Evolutionary conservation across 2,329 filamentous ascomycete genomes (phyloP).

Genomic region (Pseudocercospora macadamiae): DNA sequence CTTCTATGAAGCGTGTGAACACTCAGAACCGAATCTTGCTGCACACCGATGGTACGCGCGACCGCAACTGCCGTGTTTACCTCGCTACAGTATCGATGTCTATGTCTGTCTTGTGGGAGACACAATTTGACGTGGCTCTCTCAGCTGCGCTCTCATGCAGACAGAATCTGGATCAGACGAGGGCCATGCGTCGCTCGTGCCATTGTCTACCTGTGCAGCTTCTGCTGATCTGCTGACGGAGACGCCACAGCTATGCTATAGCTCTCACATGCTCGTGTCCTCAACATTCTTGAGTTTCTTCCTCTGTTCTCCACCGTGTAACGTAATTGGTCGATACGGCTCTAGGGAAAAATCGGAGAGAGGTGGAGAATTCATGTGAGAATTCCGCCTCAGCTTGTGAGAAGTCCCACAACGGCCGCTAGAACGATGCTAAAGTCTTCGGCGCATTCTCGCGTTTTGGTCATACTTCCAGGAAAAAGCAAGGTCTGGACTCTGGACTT

Average conservation of each 20-base stretch:
- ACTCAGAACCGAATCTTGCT: too few relatives aligned
- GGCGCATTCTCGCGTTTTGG: not conserved
- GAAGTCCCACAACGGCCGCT: not conserved
- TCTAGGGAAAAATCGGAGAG: not conserved
- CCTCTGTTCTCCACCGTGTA: not conserved
- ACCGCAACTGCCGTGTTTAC: not conserved
- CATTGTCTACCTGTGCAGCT: too few relatives aligned
- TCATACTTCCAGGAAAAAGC: not conserved
- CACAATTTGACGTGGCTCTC: too few relatives aligned
- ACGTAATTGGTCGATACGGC: not conserved
- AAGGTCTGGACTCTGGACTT: not conserved
- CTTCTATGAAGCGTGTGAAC: too few relatives aligned
- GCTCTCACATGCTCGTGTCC: not conserved
- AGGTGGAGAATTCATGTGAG: not conserved
- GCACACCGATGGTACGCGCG: not conserved
- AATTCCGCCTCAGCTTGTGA: not conserved
- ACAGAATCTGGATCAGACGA: too few relatives aligned
- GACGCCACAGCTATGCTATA: not conserved
- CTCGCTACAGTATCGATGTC: too few relatives aligned
- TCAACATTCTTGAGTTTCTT: conserved; percentile 2
- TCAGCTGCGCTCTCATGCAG: too few relatives aligned
- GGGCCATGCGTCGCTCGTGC: too few relatives aligned
- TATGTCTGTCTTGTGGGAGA: too few relatives aligned
- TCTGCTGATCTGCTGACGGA: not conserved
- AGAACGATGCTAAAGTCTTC: not conserved